A percentile compares a stretch with the other conserved stretches of the same genome.
These are phyloP conservation scores for Excoecaria agallocha DNA, from an alignment of 345 rosid species.

Conservation along the genomic window DNA sequence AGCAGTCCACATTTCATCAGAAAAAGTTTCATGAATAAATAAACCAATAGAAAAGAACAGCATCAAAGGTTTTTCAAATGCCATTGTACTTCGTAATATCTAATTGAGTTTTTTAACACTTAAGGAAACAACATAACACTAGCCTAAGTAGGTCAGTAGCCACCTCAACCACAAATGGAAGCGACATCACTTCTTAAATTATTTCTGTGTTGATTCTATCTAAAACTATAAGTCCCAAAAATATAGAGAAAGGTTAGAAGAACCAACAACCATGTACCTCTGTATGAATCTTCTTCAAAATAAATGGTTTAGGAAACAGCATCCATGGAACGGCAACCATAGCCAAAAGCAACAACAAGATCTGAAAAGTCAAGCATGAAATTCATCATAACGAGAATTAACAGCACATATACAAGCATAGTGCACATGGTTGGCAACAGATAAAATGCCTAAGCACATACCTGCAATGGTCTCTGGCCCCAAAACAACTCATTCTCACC, in stretches of 20 bases:
- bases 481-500: constrained; percentile 86
- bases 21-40: not conserved
- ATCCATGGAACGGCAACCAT: constrained; percentile 92
- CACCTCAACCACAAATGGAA: constrained; percentile 1
- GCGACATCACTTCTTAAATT: not conserved
- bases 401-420: not conserved
- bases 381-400: constrained; percentile 13
- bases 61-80: not conserved
- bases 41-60: not conserved
- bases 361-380: constrained; percentile 52
- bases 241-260: not conserved
- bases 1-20: not conserved
- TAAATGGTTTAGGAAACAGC: constrained; percentile 95
- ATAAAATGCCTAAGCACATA: constrained; percentile 20
- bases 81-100: not conserved
- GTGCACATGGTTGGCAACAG: not conserved
- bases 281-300: constrained; percentile 70
- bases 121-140: not conserved
- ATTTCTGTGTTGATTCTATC: not conserved
- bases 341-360: constrained; percentile 71
- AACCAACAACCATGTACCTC: constrained; percentile 48
- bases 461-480: constrained; percentile 98
- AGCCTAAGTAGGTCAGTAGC: not conserved
- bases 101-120: too few relatives aligned
- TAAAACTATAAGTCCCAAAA: not conserved